Evolutionary conservation across 208 protist species (phyloP).

Genomic region (Leishmania tropica): DNA sequence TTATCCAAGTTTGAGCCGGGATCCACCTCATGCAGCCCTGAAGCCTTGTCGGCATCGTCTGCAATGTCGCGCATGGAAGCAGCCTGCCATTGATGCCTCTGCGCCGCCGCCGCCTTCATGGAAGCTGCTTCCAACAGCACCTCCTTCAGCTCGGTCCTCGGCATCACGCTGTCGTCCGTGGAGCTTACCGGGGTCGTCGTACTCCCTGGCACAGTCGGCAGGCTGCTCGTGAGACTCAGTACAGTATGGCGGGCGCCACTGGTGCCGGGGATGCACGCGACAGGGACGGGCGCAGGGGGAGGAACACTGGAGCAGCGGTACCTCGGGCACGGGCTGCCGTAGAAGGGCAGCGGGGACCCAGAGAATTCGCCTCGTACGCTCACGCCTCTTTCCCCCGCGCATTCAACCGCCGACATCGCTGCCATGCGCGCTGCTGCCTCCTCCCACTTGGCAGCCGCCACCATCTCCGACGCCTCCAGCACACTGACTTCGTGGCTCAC

Average conservation of each 20-base stretch:
- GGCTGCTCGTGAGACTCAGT: neutral
- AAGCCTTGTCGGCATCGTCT: neutral
- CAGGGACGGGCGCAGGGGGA: neutral
- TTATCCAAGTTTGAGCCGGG: neutral
- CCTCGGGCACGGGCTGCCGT: neutral
- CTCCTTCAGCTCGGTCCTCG: neutral
- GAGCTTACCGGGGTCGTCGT: neutral
- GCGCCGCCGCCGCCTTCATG: neutral
- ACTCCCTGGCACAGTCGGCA: neutral
- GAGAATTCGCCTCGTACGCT: neutral
- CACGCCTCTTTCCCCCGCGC: neutral
- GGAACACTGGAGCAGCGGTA: neutral
- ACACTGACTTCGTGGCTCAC: slow-evolving; percentile 37
- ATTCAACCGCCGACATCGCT: neutral
- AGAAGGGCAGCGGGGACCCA: neutral
- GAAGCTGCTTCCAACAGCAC: neutral
- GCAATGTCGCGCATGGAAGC: neutral
- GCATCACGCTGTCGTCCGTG: neutral
- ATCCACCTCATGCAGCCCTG: neutral
- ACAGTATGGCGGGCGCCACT: neutral
- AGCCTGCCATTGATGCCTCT: neutral
- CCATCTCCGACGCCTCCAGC: slow-evolving; percentile 23
- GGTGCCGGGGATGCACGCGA: neutral
- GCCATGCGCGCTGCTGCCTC: neutral
- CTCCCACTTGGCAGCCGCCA: neutral